phyloP scores from a whole-genome alignment of 768 basidiomycete genomes.

The Pisolithus orientalis region DNA sequence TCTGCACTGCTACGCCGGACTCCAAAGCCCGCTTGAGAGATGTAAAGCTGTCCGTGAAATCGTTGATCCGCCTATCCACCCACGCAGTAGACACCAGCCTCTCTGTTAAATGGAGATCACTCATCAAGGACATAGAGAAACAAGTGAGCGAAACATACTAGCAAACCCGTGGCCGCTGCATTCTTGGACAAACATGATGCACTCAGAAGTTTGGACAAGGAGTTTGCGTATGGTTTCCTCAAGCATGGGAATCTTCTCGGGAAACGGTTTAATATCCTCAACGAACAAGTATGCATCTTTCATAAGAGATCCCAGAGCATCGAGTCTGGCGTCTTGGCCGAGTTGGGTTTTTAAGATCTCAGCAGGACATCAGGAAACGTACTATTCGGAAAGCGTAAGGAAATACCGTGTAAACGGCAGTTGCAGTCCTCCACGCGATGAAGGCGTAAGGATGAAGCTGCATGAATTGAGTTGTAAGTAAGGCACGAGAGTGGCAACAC shows the following conservation, averaged over 20 bases:
- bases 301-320: constrained; percentile 26
- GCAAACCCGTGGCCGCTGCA: constrained; percentile 30
- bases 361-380: constrained; percentile 2
- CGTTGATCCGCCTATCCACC: constrained; percentile 15
- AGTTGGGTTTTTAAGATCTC: constrained; percentile 26
- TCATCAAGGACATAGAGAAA: constrained; percentile 4
- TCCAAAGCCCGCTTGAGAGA: constrained; percentile 22
- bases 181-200: constrained; percentile 31
- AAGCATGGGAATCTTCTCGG: constrained; percentile 21
- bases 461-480: not conserved
- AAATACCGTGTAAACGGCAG: constrained; percentile 23
- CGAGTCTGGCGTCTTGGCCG: constrained; percentile 18
- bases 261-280: constrained; percentile 21
- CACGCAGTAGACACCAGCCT: constrained; percentile 10
- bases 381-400: not conserved
- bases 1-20: constrained; percentile 19
- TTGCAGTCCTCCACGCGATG: constrained; percentile 23
- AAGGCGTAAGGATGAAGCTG: constrained; percentile 22
- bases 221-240: constrained; percentile 22
- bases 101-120: constrained; percentile 6
- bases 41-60: constrained; percentile 17
- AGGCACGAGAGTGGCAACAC: not conserved
- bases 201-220: constrained; percentile 30
- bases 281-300: constrained; percentile 26
- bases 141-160: constrained; percentile 11